Percentiles rank a stretch among this genome's conserved stretches.
phyloP scores from a whole-genome alignment of 1,284 basidiomycete genomes.

The Flammula alnicola region DNA sequence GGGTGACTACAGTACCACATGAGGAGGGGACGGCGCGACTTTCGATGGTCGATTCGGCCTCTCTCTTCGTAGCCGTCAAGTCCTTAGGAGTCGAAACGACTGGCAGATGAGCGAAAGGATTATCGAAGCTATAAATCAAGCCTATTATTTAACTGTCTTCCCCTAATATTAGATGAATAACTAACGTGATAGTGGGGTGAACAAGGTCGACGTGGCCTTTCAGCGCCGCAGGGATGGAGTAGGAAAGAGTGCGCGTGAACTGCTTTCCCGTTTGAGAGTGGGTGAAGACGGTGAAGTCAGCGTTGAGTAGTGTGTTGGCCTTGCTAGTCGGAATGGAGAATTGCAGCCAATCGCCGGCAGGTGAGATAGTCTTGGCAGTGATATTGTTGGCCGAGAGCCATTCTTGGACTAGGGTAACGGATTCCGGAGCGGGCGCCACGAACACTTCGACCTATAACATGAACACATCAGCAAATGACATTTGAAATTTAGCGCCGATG shows the following conservation, averaged over 20 bases:
- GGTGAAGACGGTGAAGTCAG: constrained; percentile 41
- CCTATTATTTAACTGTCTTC: constrained; percentile 41
- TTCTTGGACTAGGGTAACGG: constrained; percentile 37
- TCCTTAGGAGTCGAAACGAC: constrained; percentile 26
- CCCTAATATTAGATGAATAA: constrained; percentile 44
- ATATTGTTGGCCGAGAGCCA: constrained; percentile 44
- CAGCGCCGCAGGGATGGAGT: constrained; percentile 66
- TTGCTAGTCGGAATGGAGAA: constrained; percentile 41
- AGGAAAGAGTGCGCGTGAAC: constrained; percentile 61
- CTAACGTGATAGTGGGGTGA: constrained; percentile 71
- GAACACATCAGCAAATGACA: neutral
- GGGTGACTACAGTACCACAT: constrained; percentile 50
- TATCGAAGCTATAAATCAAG: constrained; percentile 28
- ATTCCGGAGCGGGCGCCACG: constrained; percentile 37
- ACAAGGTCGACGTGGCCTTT: constrained; percentile 69
- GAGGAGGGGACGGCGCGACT: constrained; percentile 45
- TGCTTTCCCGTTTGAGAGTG: constrained; percentile 31
- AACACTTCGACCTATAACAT: constrained; percentile 40
- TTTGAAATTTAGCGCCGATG: neutral
- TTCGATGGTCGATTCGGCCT: constrained; percentile 38
- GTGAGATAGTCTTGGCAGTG: constrained; percentile 25
- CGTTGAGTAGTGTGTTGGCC: constrained; percentile 39
- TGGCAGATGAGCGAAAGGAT: constrained; percentile 16
- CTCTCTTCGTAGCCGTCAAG: constrained; percentile 24
- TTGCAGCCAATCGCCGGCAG: constrained; percentile 43